phyloP scores from a whole-genome alignment of 495 filamentous ascomycete genomes.

The Glutinoglossum americanum region DNA sequence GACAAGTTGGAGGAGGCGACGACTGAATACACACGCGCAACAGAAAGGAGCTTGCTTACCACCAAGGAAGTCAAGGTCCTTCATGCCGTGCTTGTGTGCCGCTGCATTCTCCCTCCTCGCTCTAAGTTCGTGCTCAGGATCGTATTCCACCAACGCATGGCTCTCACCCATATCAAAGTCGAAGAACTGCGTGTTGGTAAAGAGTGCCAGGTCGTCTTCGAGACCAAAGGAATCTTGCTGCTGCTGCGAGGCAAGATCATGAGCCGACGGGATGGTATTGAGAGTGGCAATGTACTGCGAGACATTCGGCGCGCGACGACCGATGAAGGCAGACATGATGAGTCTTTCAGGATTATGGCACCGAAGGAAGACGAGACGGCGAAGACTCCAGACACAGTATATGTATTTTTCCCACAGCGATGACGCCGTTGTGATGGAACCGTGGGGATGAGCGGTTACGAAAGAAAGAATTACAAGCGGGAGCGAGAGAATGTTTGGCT shows the following conservation, averaged over 20 bases:
- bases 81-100: neutral
- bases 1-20: too few species aligned
- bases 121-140: constrained; percentile 7
- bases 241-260: constrained; percentile 38
- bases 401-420: too few species aligned
- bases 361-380: too few species aligned
- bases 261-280: constrained; percentile 49
- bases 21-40: too few species aligned
- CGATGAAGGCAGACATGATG: neutral
- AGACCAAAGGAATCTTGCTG: constrained; percentile 35
- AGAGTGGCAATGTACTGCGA: constrained; percentile 74
- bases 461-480: too few species aligned
- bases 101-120: constrained; percentile 6
- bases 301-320: constrained; percentile 38
- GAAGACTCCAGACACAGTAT: too few species aligned
- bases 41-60: neutral
- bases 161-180: constrained; percentile 47
- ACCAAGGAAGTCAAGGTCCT: neutral
- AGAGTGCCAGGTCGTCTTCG: constrained; percentile 63
- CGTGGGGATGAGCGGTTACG: too few species aligned
- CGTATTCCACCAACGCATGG: constrained; percentile 7
- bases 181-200: constrained; percentile 87
- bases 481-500: too few species aligned
- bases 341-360: neutral
- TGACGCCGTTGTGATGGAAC: too few species aligned